Evolutionary conservation across 371 early-diverging fungal genomes (phyloP).

Genomic region (Smittium culicis): DNA sequence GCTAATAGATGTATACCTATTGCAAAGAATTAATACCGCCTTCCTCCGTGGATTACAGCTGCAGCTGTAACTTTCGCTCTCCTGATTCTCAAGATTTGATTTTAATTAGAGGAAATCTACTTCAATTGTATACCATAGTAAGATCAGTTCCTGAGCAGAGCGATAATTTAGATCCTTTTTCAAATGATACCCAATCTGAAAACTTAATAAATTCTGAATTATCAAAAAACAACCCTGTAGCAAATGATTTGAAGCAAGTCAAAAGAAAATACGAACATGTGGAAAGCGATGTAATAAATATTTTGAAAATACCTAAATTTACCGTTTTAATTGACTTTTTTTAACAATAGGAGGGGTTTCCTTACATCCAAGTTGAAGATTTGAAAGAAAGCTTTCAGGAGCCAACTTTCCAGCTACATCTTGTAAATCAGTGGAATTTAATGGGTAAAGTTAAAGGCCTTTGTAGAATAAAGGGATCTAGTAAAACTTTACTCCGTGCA

Average conservation of each 20-base stretch:
- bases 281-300: background rate
- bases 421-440: constrained; percentile 4
- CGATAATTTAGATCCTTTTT: background rate
- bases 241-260: too few relatives aligned
- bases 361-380: too few relatives aligned
- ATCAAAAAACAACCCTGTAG: too few relatives aligned
- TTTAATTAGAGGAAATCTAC: constrained; percentile 4
- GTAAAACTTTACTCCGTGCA: background rate
- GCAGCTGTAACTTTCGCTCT: constrained; percentile 3
- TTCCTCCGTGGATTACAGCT: constrained; percentile 4
- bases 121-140: background rate
- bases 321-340: too few relatives aligned
- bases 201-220: background rate
- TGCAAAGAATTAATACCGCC: constrained; percentile 8
- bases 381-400: too few relatives aligned
- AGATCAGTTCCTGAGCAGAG: background rate
- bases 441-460: constrained; percentile 4
- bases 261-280: background rate
- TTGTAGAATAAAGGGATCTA: background rate
- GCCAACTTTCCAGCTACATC: background rate
- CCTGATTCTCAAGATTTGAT: background rate
- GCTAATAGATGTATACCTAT: constrained; percentile 8
- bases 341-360: too few relatives aligned
- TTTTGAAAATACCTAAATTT: background rate
- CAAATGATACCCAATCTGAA: background rate